These are phyloP conservation scores for Thermothielavioides terrestris DNA, from an alignment of 495 filamentous ascomycete species.

Conservation along the genomic window DNA sequence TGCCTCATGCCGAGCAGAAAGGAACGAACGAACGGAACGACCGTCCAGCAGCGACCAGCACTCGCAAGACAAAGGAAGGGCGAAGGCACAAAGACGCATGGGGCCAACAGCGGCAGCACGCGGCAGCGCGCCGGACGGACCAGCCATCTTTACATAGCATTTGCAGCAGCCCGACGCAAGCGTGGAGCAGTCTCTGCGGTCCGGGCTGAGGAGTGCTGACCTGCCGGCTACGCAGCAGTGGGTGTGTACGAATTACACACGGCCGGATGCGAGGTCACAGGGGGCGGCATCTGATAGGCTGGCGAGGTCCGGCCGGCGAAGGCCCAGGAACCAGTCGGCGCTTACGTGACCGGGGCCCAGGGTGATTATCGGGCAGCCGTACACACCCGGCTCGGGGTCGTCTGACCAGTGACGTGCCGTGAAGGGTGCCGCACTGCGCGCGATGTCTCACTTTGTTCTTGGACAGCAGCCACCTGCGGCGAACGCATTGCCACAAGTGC, in stretches of 20 bases:
- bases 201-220: conserved; percentile 17
- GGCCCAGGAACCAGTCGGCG: conserved; percentile 42
- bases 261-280: conserved; percentile 27
- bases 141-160: conserved; percentile 16
- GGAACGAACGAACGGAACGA: conserved; percentile 22
- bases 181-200: conserved; percentile 5
- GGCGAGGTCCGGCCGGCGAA: conserved; percentile 26
- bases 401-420: conserved; percentile 38
- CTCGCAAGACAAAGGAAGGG: conserved; percentile 8
- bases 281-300: conserved; percentile 39
- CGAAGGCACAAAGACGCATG: conserved; percentile 10
- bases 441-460: conserved; percentile 43
- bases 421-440: conserved; percentile 35
- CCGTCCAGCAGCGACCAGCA: conserved; percentile 28
- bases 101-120: neutral
- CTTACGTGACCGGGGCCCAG: conserved; percentile 39
- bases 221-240: no score
- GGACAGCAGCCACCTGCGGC: conserved; percentile 15
- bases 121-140: conserved; percentile 5
- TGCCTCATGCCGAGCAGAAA: conserved; percentile 15
- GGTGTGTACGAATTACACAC: conserved; percentile 20
- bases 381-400: conserved; percentile 24
- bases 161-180: neutral
- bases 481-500: conserved; percentile 35
- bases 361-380: conserved; percentile 38